Base-by-base conservation (phyloP, 371 early-diverging fungal genomes). In the Mucor irregularis region DNA sequence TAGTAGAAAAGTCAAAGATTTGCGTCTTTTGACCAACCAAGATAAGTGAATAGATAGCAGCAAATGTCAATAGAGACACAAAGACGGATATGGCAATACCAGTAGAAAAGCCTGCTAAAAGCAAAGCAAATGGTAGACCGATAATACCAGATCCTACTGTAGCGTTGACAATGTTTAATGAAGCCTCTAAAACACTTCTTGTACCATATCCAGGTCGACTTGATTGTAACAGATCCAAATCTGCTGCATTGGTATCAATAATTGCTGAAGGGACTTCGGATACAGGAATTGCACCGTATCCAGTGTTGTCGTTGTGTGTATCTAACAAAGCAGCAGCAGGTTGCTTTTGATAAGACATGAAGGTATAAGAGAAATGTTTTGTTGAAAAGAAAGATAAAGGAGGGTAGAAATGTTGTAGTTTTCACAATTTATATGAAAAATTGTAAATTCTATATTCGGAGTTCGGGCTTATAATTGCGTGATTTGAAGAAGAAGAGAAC, bases 121-220 rank as follows among this genome's bases (percentile, higher is more conserved):
- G 46, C 17, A 81, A 57, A 3, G 84, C 81, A 61, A 78, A 74
- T 5, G 81, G 73, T 16, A 84, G 57, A 0, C 83, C 85, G 42
- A 84, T 68, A 13, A 84, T 72, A 24, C 85, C 85, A 7, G 85
- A 78, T 0, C 85, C 85, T 2, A 84, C 81, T 8, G 81, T 84
- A 10, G 83, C 80, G 62, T 84, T 84, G 29, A 81, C 79, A 47
- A 84, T 73, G 21, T 80, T 82, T 49, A 81, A 62, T 0, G 83
- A 68, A 7, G 73, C 78, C 24, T 74, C 69, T 0, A 68, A 26
- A 1, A 63, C 34, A 14, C 57, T 54, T 35, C 75, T 58, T 3
- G 69, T 73, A 40, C 78, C 78, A 53, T 65, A 72, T 1, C 78
- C 78, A 16, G 73, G 73, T 22, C 49, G 51, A 39, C 64, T 66